Conservation (phyloP, 2,329 filamentous ascomycete species). For the Scorias spongiosa region DNA sequence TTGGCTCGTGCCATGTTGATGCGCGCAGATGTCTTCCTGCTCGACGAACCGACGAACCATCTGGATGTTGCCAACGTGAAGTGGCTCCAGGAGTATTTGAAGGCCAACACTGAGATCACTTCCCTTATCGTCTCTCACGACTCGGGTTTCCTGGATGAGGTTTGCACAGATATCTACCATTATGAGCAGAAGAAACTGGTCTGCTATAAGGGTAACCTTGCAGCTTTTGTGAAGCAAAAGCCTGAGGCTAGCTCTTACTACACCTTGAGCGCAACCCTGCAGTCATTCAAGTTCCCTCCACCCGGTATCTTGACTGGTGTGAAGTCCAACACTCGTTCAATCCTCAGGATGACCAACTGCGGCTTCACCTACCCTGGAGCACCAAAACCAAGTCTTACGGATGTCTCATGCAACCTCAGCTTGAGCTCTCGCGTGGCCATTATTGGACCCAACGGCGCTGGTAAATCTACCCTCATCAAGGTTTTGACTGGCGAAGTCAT, state of each 20-base stretch:
- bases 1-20: conserved; percentile 92
- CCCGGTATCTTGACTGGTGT: conserved; percentile 89
- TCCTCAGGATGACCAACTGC: conserved; percentile 86
- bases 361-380: conserved; percentile 88
- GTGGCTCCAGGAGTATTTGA: conserved; percentile 91
- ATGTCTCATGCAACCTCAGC: conserved; percentile 75
- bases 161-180: conserved; percentile 98
- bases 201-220: conserved; percentile 69
- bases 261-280: conserved; percentile 72
- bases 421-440: conserved; percentile 90
- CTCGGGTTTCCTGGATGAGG: conserved; percentile 89
- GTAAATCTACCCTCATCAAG: conserved; percentile 97
- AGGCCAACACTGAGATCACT: conserved; percentile 90
- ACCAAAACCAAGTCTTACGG: conserved; percentile 69
- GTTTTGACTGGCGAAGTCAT: conserved; percentile 85
- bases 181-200: conserved; percentile 96
- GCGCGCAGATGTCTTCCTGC: conserved; percentile 85
- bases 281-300: conserved; percentile 95
- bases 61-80: conserved; percentile 91
- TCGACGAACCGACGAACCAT: conserved; percentile 98
- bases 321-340: conserved; percentile 85
- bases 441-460: conserved; percentile 92
- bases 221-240: conserved; percentile 70
- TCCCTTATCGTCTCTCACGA: conserved; percentile 98
- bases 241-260: conserved; percentile 98